phyloP scores from a whole-genome alignment of 2,329 filamentous ascomycete species.

The Pleoardoris graminearum region DNA sequence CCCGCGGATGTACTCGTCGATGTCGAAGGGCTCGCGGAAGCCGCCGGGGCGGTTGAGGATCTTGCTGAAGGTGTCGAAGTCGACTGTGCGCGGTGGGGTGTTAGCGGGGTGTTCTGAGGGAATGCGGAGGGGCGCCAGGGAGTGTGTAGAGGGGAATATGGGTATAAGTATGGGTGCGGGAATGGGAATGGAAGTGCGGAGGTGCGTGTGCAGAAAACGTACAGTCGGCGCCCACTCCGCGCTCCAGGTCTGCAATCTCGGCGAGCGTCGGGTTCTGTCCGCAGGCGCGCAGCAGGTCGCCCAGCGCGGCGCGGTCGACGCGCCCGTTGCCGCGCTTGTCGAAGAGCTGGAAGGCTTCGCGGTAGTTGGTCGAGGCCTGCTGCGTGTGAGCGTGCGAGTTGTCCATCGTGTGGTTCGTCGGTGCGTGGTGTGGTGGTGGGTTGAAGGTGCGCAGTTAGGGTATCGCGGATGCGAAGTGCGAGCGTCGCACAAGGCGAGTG shows the following conservation, averaged over 20 bases:
- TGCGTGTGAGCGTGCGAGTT: constrained; percentile 25
- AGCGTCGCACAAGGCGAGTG: neutral
- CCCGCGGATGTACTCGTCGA: constrained; percentile 96
- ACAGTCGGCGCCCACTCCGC: constrained; percentile 89
- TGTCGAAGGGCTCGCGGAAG: constrained; percentile 97
- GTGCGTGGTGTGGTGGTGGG: constrained; percentile 1
- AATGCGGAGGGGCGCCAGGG: neutral
- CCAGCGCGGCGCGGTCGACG: constrained; percentile 81
- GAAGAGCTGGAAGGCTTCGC: constrained; percentile 99
- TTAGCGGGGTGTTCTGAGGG: neutral
- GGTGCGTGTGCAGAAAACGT: constrained; percentile 51
- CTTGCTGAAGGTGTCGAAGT: constrained; percentile 96
- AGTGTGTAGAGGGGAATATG: too few relatives aligned
- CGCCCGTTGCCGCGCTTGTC: constrained; percentile 98
- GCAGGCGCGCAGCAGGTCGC: constrained; percentile 92
- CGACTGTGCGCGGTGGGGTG: constrained; percentile 62
- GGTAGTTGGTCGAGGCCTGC: constrained; percentile 93
- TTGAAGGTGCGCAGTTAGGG: neutral
- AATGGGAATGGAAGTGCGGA: neutral
- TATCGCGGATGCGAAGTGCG: neutral
- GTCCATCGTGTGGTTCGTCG: constrained; percentile 30
- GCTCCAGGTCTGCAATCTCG: constrained; percentile 91
- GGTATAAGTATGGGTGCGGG: too few relatives aligned
- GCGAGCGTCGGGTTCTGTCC: constrained; percentile 96
- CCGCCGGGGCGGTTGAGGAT: constrained; percentile 96